Evolutionary conservation across 163 green algal genomes (phyloP).

Genomic region (Scenedesmus sp.): DNA sequence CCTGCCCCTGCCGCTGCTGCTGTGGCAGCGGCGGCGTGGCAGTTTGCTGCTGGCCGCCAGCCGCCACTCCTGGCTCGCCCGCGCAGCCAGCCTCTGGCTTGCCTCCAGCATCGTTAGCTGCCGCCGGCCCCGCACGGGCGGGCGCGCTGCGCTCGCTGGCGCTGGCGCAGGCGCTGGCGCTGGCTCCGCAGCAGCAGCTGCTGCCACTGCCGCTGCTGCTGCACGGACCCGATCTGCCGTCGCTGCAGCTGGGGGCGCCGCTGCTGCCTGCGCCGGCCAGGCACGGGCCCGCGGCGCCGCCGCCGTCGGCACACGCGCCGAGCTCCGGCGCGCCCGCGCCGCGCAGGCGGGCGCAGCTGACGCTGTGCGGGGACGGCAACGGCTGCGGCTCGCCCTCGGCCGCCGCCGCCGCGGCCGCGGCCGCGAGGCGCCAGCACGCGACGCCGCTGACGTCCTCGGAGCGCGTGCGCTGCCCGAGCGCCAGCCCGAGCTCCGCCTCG

Average conservation of each 20-base stretch:
- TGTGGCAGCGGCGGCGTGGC: background rate
- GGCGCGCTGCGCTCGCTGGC: too few relatives aligned
- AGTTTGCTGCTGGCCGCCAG: too few relatives aligned
- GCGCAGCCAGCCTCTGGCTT: too few relatives aligned
- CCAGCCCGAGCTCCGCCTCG: background rate
- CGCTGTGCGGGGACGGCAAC: background rate
- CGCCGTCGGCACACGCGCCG: too few relatives aligned
- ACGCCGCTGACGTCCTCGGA: background rate
- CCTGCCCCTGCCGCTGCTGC: background rate
- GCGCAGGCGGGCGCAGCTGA: background rate
- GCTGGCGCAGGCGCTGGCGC: background rate
- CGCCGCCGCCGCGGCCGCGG: too few relatives aligned
- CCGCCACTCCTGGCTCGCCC: too few relatives aligned
- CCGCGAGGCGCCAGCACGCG: background rate
- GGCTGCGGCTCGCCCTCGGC: background rate
- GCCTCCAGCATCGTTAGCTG: too few relatives aligned
- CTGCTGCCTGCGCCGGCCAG: constrained; percentile 5
- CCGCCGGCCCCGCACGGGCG: too few relatives aligned
- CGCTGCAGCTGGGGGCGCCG: background rate
- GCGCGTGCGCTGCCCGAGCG: background rate
- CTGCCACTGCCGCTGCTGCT: background rate
- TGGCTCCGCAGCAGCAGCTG: too few relatives aligned
- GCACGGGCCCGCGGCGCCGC: too few relatives aligned
- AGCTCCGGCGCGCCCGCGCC: too few relatives aligned
- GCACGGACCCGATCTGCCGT: background rate